Evolutionary conservation across 148 eudicot species (phyloP), one percentile per base, ranked within the genome.

Genomic region (Euryodendron excelsum): DNA sequence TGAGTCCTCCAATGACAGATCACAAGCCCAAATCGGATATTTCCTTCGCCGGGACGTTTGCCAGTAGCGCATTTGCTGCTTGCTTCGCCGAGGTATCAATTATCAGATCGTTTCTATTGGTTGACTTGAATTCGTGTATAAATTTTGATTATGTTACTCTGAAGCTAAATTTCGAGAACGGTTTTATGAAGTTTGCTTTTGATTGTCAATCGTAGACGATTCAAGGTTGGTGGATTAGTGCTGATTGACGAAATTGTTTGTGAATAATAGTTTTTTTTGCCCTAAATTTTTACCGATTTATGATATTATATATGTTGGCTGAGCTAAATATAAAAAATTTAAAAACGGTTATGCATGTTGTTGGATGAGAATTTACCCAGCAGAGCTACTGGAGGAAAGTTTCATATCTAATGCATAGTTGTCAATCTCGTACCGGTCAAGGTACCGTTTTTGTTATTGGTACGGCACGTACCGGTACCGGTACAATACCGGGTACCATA

Each of bases 11-110:
- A 59, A 78, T 84, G 33, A 72, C 69, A 31, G 91, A 82, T 78
- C 75, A 73, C 33, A 81, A 72, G 21, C 28, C 83, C 6, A 91
- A 84, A 77, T 80, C 84, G 68, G 86, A 86, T 69, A 87, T 95
- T 75, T 95, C 99, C 23, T 86, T 93, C 74, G 75, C 90, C 50
- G 92, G 96, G 45, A 95, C 85, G 1, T 81, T 95, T 45, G 97
- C 89, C 70, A 83, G 91, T 66, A 88, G 99, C 73, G 93, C 98
- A 78, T 93, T 93, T 72, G 97, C 99, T 72, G 96, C 99, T 84
- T 91, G 83, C 81, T 89, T 93, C 78, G 99, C 97, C 62, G 99
- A 95, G 97, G 99, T 95, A 75, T 69, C 25, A 4, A 23, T 11
- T 27, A 1, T 37, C 48, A 9, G 47, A 34, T 34, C 25, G 17